phyloP scores from a whole-genome alignment of 2,329 filamentous ascomycete genomes.

The Fusarium sp. region DNA sequence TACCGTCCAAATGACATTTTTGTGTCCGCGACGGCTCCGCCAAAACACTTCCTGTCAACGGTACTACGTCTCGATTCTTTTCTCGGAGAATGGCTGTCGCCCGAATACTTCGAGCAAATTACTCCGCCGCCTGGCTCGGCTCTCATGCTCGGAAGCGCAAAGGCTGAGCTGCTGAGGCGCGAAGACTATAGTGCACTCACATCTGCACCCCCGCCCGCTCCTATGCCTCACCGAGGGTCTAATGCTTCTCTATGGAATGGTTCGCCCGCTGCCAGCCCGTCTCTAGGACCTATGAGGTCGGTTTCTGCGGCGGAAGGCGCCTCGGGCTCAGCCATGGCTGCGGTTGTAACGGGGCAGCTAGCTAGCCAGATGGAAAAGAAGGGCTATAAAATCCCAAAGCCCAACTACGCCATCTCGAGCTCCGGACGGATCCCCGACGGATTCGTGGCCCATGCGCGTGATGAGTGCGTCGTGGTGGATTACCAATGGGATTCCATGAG shows the following conservation, averaged over 20 bases:
- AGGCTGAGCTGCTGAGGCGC: conserved; percentile 84
- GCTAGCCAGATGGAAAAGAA: conserved; percentile 47
- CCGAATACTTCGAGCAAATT: conserved; percentile 93
- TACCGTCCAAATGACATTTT: conserved; percentile 54
- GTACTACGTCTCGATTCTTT: conserved; percentile 89
- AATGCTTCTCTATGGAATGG: conserved; percentile 53
- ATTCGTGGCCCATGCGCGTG: conserved; percentile 90
- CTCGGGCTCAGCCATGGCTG: conserved; percentile 52
- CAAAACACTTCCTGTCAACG: conserved; percentile 64
- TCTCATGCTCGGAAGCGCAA: conserved; percentile 89
- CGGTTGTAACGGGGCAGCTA: conserved; percentile 53
- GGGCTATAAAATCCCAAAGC: conserved; percentile 81
- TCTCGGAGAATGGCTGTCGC: conserved; percentile 94
- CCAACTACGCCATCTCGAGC: conserved; percentile 84
- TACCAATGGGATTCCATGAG: conserved; percentile 97
- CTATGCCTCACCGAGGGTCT: conserved; percentile 41
- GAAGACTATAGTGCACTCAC: conserved; percentile 73
- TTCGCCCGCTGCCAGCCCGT: conserved; percentile 49
- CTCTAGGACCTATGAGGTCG: conserved; percentile 32
- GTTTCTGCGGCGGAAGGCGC: conserved; percentile 46
- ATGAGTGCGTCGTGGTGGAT: conserved; percentile 88
- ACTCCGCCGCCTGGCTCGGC: conserved; percentile 87
- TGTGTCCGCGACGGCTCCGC: conserved; percentile 51
- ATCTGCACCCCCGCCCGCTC: conserved; percentile 34
- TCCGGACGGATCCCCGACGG: conserved; percentile 87